Evolutionary conservation across 164 flowering plant species (phyloP).

Genomic region (Magnolia officinalis): DNA sequence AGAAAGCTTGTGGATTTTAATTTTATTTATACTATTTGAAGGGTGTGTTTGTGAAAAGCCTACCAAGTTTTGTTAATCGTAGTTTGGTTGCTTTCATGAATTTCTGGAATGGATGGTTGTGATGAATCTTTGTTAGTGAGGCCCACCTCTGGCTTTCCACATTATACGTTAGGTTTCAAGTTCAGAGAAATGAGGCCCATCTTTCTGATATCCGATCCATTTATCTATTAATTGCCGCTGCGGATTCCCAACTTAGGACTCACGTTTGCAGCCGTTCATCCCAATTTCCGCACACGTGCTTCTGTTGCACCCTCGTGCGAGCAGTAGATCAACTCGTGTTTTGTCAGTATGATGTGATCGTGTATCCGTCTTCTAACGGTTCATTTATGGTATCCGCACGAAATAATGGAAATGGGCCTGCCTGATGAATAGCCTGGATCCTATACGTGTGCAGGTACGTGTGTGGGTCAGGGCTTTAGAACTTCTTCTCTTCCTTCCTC

Average conservation of each 20-base stretch:
- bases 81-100: neutral
- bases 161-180: neutral
- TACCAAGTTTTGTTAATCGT: conserved; percentile 1
- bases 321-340: no score
- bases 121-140: neutral
- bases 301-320: no score
- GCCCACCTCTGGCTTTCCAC: neutral
- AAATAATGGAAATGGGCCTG: no score
- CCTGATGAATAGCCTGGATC: no score
- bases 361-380: no score
- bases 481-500: no score
- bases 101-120: neutral
- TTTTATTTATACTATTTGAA: neutral
- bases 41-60: neutral
- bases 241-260: neutral
- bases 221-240: no score
- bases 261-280: neutral
- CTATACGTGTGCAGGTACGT: no score
- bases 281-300: no score
- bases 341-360: no score
- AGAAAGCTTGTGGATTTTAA: neutral
- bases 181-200: neutral
- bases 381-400: no score
- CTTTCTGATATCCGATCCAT: neutral
- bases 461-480: no score